Percentiles rank a stretch among this genome's conserved stretches.
Conservation (phyloP, 805 yeast species). For the Yarrowia keelungensis region DNA sequence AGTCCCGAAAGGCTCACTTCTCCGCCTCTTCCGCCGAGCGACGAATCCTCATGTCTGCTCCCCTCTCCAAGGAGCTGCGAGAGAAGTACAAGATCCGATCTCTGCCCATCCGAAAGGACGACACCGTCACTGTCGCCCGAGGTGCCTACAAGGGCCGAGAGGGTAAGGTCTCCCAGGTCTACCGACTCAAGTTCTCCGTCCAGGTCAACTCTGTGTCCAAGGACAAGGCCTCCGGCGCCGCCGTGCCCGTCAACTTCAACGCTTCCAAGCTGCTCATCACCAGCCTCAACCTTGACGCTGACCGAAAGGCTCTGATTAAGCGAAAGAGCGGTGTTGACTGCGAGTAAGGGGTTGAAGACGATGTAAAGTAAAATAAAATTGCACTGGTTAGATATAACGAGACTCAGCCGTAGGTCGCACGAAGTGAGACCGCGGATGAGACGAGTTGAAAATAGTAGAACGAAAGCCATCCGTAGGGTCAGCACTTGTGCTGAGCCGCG, state of each 20-base stretch:
- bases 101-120: constrained; percentile 97
- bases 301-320: constrained; percentile 96
- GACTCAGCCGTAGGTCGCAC: too few relatives aligned
- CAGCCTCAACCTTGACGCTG: constrained; percentile 97
- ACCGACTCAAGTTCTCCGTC: constrained; percentile 97
- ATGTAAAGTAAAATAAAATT: constrained; percentile 39
- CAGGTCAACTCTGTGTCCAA: constrained; percentile 97
- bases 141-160: constrained; percentile 99
- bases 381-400: constrained; percentile 20
- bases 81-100: constrained; percentile 95
- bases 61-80: constrained; percentile 98
- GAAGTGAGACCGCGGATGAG: too few relatives aligned
- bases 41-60: constrained; percentile 95
- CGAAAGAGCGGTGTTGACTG: constrained; percentile 95
- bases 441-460: too few relatives aligned
- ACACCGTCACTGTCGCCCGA: constrained; percentile 93
- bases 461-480: too few relatives aligned
- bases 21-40: constrained; percentile 95
- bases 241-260: constrained; percentile 96
- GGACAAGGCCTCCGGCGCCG: constrained; percentile 98
- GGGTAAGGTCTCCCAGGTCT: constrained; percentile 96
- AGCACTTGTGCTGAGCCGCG: too few relatives aligned
- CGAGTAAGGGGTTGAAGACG: constrained; percentile 62
- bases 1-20: constrained; percentile 99
- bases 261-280: constrained; percentile 99